These are phyloP conservation scores for Vitis labrusca DNA, from an alignment of 164 flowering plant genomes.

Conservation along the genomic window DNA sequence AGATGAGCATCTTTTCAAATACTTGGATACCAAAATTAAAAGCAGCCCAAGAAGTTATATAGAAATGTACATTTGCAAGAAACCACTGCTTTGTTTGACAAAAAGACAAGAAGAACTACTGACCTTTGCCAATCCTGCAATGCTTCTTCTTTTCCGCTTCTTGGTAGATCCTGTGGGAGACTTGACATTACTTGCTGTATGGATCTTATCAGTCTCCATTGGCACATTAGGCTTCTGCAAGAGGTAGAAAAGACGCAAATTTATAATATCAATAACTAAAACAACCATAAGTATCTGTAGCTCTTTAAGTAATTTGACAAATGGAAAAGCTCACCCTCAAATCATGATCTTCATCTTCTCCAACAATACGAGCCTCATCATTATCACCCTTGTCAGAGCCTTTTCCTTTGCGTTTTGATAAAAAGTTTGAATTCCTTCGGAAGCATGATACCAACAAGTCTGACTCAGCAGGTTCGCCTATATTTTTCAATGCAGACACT, in stretches of 20 bases:
- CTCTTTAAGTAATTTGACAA: background rate
- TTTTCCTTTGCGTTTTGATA: conserved; percentile 41
- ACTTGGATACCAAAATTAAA: background rate
- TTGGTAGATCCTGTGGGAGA: conserved; percentile 39
- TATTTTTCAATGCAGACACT: conserved; percentile 17
- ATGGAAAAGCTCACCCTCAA: conserved; percentile 33
- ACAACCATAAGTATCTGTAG: background rate
- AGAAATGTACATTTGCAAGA: background rate
- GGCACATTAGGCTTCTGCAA: conserved; percentile 35
- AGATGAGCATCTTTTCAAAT: background rate
- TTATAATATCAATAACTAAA: conserved; percentile 1
- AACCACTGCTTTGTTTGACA: background rate
- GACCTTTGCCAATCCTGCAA: conserved; percentile 79
- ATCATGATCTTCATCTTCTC: conserved; percentile 29
- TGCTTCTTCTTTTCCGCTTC: conserved; percentile 67
- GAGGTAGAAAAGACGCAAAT: conserved; percentile 1
- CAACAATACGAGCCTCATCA: conserved; percentile 23
- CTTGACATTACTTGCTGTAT: conserved; percentile 22
- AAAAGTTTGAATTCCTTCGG: conserved; percentile 29
- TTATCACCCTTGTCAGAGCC: conserved; percentile 19
- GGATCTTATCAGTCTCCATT: conserved; percentile 20
- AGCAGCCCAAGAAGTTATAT: background rate
- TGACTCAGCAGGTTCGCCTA: conserved; percentile 26
- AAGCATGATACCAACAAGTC: conserved; percentile 42
- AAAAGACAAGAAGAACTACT: conserved; percentile 1